phyloP scores from a whole-genome alignment of 352 stramenopile species.

The Detonula confervacea region DNA sequence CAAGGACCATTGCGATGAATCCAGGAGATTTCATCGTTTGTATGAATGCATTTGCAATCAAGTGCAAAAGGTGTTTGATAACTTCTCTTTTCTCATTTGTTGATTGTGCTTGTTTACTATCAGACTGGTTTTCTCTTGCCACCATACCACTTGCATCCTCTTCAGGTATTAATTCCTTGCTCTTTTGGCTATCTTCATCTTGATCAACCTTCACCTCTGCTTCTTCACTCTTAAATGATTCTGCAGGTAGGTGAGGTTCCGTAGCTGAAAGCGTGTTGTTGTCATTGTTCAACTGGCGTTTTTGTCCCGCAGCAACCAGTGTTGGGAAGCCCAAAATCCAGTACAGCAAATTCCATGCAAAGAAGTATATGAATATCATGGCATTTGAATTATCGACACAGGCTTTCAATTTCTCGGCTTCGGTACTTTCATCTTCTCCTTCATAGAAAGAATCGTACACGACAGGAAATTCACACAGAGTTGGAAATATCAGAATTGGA shows the following conservation, averaged over 20 bases:
- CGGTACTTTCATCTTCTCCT: constrained; percentile 13
- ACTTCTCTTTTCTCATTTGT: background rate
- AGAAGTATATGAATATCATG: constrained; percentile 82
- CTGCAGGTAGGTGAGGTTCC: constrained; percentile 17
- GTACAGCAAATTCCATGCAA: constrained; percentile 68
- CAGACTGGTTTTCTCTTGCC: background rate
- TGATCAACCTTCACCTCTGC: constrained; percentile 4
- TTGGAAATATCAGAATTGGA: constrained; percentile 79
- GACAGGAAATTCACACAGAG: constrained; percentile 72
- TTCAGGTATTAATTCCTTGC: background rate
- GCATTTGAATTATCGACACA: constrained; percentile 42
- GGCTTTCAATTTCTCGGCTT: constrained; percentile 51
- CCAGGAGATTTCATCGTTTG: constrained; percentile 62
- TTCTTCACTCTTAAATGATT: constrained; percentile 19
- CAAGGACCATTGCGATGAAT: constrained; percentile 66
- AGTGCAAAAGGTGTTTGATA: constrained; percentile 7
- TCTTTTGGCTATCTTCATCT: constrained; percentile 2
- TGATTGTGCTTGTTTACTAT: constrained; percentile 9
- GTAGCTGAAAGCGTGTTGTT: background rate
- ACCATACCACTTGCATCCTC: background rate
- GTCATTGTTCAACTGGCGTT: constrained; percentile 21
- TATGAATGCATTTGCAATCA: constrained; percentile 45
- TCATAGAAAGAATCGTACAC: constrained; percentile 67
- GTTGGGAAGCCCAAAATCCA: constrained; percentile 67
- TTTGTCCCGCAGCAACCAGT: constrained; percentile 55